These are phyloP conservation scores for Arxiozyma heterogenica DNA, from an alignment of 1,139 yeast genomes.

Conservation along the genomic window DNA sequence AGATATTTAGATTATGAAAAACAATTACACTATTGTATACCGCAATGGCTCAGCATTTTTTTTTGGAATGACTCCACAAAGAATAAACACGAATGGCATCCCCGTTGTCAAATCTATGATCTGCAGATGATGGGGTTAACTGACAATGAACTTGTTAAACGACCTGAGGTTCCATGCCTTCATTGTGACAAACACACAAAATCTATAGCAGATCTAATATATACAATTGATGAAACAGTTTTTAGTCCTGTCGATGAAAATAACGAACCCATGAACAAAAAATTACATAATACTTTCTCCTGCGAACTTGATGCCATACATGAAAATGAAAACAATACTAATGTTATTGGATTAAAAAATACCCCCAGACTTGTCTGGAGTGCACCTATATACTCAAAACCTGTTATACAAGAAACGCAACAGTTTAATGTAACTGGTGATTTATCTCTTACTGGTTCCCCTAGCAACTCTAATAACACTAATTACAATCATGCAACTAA, in stretches of 20 bases:
- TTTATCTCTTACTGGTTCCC: neutral
- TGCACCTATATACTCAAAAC: conserved; percentile 19
- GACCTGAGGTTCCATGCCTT: conserved; percentile 20
- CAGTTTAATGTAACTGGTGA: conserved; percentile 13
- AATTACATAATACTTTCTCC: neutral
- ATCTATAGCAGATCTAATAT: conserved; percentile 45
- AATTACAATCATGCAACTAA: neutral
- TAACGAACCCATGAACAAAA: neutral
- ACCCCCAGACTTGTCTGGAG: conserved; percentile 19
- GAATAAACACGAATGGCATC: conserved; percentile 58
- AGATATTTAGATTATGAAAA: conserved; percentile 53
- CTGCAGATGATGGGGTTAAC: conserved; percentile 97
- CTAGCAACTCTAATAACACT: neutral
- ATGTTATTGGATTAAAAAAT: conserved; percentile 1
- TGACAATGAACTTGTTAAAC: conserved; percentile 60
- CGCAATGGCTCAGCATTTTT: conserved; percentile 90
- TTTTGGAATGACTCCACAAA: conserved; percentile 62
- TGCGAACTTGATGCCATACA: conserved; percentile 1
- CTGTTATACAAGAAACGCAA: conserved; percentile 19
- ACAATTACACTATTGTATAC: conserved; percentile 65
- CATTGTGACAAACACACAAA: conserved; percentile 14
- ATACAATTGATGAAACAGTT: conserved; percentile 47
- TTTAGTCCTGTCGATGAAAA: conserved; percentile 29
- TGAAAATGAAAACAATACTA: conserved; percentile 1
- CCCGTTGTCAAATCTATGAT: conserved; percentile 87